Evolutionary conservation across 1,139 yeast genomes (phyloP).

Genomic region (Pichia sp.): DNA sequence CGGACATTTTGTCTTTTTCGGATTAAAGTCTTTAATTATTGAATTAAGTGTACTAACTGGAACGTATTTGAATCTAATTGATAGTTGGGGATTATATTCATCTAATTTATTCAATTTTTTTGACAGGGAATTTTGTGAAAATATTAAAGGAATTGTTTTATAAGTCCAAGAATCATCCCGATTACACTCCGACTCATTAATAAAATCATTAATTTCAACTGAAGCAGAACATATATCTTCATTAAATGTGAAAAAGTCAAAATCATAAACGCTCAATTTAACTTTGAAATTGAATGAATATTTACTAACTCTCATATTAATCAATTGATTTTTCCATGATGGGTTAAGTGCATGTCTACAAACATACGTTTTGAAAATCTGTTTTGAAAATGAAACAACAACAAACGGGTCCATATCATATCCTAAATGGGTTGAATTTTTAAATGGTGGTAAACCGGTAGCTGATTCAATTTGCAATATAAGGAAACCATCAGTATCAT

Average conservation of each 20-base stretch:
- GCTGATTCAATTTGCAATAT: constrained; percentile 73
- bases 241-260: constrained; percentile 74
- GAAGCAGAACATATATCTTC: constrained; percentile 70
- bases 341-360: constrained; percentile 81
- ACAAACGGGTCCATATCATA: constrained; percentile 97
- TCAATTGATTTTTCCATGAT: constrained; percentile 66
- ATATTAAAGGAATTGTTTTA: constrained; percentile 16
- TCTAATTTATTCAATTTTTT: constrained; percentile 18
- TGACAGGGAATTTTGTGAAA: constrained; percentile 58
- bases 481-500: constrained; percentile 43
- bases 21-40: constrained; percentile 9
- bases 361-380: constrained; percentile 82
- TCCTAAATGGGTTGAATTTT: constrained; percentile 57
- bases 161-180: constrained; percentile 12
- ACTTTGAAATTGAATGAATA: constrained; percentile 48
- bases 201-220: constrained; percentile 28
- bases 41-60: constrained; percentile 20
- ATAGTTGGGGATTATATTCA: constrained; percentile 47
- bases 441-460: constrained; percentile 61
- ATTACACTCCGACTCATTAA: constrained; percentile 11
- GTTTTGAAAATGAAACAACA: constrained; percentile 83
- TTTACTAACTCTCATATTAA: constrained; percentile 53
- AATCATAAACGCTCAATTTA: constrained; percentile 71
- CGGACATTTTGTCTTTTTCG: constrained; percentile 13
- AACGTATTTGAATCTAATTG: constrained; percentile 58